phyloP scores from a whole-genome alignment of 1,284 basidiomycete species.

The Cryptococcus amylolentus region DNA sequence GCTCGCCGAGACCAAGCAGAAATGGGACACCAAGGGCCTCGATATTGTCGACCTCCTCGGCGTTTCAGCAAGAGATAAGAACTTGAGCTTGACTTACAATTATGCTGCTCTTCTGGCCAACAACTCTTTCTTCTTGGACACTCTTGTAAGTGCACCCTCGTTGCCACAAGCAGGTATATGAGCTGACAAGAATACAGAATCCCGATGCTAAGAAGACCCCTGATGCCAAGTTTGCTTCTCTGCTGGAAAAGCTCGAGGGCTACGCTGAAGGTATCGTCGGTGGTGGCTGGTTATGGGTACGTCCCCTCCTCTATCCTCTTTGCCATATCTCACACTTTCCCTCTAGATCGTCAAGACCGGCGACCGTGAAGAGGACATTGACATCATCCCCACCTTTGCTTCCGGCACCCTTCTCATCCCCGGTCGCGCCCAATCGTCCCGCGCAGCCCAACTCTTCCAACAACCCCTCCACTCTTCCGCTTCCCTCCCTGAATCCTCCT shows the following conservation, averaged over 20 bases:
- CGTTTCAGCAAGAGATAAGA: slow-evolving; percentile 63
- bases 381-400: slow-evolving; percentile 65
- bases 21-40: slow-evolving; percentile 41
- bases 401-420: slow-evolving; percentile 80
- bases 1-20: slow-evolving; percentile 36
- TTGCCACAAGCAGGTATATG: neutral
- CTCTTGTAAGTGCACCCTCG: slow-evolving; percentile 61
- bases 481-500: slow-evolving; percentile 1
- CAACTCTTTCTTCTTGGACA: slow-evolving; percentile 90
- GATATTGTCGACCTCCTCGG: slow-evolving; percentile 57
- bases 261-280: slow-evolving; percentile 49
- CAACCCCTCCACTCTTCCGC: slow-evolving; percentile 10
- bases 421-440: slow-evolving; percentile 39
- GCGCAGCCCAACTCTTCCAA: slow-evolving; percentile 27
- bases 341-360: slow-evolving; percentile 39
- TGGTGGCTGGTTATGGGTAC: slow-evolving; percentile 74
- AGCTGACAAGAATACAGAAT: slow-evolving; percentile 19
- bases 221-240: slow-evolving; percentile 1
- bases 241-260: slow-evolving; percentile 42
- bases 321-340: neutral
- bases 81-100: slow-evolving; percentile 74
- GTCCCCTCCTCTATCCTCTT: slow-evolving; percentile 45
- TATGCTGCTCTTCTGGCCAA: slow-evolving; percentile 90
- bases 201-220: slow-evolving; percentile 26
- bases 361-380: slow-evolving; percentile 26